These are phyloP conservation scores for Tagetes erecta DNA, from an alignment of 129 eudicot genomes.

Conservation along the genomic window DNA sequence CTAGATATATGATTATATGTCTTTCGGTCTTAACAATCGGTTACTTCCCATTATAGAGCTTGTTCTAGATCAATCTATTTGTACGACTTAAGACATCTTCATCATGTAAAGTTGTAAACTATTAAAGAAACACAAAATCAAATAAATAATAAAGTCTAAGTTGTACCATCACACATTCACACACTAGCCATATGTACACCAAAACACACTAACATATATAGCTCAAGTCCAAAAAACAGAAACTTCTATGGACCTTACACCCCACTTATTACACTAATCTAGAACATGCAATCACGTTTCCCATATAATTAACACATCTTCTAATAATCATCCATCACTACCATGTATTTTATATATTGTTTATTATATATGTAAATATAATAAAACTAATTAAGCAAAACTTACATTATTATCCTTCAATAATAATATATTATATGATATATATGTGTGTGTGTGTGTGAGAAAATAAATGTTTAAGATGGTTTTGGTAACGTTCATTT, in stretches of 20 bases:
- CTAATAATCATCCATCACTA: not conserved
- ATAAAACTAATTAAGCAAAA: not conserved
- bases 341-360: not conserved
- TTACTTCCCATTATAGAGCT: too few species aligned
- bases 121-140: slow-evolving; percentile 6
- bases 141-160: slow-evolving; percentile 13
- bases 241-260: slow-evolving; percentile 34
- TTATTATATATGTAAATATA: not conserved
- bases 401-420: not conserved
- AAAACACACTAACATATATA: not conserved
- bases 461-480: not conserved
- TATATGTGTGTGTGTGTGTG: too few species aligned
- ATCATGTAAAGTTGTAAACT: slow-evolving; percentile 24
- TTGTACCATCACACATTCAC: slow-evolving; percentile 8
- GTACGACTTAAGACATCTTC: not conserved
- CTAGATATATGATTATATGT: too few species aligned
- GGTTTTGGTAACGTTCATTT: not conserved
- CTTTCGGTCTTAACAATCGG: too few species aligned
- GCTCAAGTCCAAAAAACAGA: slow-evolving; percentile 26
- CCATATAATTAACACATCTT: not conserved
- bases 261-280: slow-evolving; percentile 9
- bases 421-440: not conserved
- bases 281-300: slow-evolving; percentile 37
- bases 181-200: not conserved
- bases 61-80: too few species aligned